Base-by-base conservation (phyloP, 208 protist species). In the Leishmania amazonensis region DNA sequence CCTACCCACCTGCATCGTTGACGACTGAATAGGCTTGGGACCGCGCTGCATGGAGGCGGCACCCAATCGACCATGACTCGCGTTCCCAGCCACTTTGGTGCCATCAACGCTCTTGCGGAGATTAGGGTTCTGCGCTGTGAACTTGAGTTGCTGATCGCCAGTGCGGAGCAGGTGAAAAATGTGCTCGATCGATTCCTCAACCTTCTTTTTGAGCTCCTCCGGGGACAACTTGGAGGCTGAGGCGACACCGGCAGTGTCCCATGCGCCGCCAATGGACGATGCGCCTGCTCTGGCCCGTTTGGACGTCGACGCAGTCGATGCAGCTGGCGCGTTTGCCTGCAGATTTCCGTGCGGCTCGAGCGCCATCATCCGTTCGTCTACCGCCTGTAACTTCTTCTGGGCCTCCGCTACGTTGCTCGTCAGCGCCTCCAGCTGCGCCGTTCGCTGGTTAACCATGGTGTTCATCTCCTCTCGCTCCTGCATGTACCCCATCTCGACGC, bases 401-500 rank as follows among this genome's bases (percentile, higher is more conserved):
- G 98, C 90, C 49, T 85, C 87, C 19, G 72, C 68, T 74, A 99
- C 98, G 71, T 94, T 93, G 47, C 87, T 83, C 58, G 90, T 83
- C 51, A 99, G 85, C 9, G 81, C 83, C 53, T 91, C 86, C 85
- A 99, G 98, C 87, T 99, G 96, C 19, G 79, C 60, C 76, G 93
- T 91, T 13, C 98, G 92, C 78, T 96, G 89, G 9, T 87, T 64
- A 42, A 94, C 90, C 91, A 99, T 96, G 28, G 83, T 68, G 31
- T 90, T 86, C 94, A 98, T 97, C 76, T 98, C 94, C n/a, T 92
- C 82, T 81, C 95, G 86, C 80, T 98, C 96, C 38, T 88, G 85
- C 40, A 93, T 78, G 79, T 93, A 98, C 74, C 97, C 90, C 76
- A 93, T 91, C 58, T 94, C 88, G 28, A 99, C 91, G 49, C 96